Conservation (phyloP, 2,329 filamentous ascomycete species). For the Ophiocordyceps camponoti-saundersi region DNA sequence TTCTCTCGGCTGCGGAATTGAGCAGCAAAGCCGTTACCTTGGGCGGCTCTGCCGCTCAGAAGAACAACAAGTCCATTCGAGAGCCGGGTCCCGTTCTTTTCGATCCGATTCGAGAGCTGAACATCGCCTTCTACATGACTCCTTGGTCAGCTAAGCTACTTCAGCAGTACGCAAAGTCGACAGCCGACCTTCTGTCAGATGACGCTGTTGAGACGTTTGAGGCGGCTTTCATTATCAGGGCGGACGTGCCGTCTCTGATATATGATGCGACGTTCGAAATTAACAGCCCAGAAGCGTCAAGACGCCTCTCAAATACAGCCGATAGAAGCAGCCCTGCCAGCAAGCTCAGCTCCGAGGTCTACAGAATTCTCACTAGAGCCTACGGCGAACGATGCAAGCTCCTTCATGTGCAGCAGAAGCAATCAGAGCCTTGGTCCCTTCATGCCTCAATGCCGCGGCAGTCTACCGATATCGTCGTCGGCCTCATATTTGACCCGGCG, state of each 20-base stretch:
- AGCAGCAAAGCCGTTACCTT: slow-evolving; percentile 45
- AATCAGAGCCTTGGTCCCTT: slow-evolving; percentile 14
- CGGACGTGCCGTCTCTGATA: slow-evolving; percentile 33
- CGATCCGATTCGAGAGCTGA: slow-evolving; percentile 57
- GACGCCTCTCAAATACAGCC: slow-evolving; percentile 10
- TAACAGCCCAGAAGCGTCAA: slow-evolving; percentile 10
- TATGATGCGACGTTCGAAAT: slow-evolving; percentile 32
- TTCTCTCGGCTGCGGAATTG: slow-evolving; percentile 59
- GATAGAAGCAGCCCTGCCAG: slow-evolving; percentile 26
- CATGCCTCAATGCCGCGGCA: slow-evolving; percentile 6
- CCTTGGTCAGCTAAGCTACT: slow-evolving; percentile 65
- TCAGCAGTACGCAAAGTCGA: slow-evolving; percentile 56
- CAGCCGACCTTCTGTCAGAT: slow-evolving; percentile 59
- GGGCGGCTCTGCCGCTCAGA: slow-evolving; percentile 12
- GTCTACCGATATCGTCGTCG: slow-evolving; percentile 35
- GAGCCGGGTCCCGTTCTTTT: slow-evolving; percentile 53
- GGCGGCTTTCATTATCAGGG: slow-evolving; percentile 58
- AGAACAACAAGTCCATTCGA: slow-evolving; percentile 17
- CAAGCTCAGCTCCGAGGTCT: slow-evolving; percentile 38
- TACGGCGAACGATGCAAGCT: slow-evolving; percentile 58
- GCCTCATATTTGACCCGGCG: slow-evolving; percentile 54
- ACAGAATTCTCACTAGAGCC: slow-evolving; percentile 50
- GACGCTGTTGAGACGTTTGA: slow-evolving; percentile 66
- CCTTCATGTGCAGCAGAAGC: slow-evolving; percentile 37
- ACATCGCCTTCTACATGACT: slow-evolving; percentile 82